These are phyloP conservation scores for Heliamphora exappendiculata DNA, from an alignment of 148 eudicot species.

Conservation along the genomic window DNA sequence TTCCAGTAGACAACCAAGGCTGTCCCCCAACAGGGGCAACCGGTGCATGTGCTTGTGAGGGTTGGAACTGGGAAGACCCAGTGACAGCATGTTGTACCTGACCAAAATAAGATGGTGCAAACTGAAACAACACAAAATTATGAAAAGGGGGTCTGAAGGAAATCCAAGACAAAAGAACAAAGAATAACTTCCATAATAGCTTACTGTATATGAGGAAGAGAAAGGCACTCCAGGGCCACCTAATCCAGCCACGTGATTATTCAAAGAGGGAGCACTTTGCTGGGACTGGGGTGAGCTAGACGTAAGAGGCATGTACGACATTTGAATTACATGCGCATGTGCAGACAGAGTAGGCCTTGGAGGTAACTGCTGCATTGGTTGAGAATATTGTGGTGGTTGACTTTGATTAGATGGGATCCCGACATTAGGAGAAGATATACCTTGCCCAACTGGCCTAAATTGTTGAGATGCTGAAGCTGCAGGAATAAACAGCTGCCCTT, in stretches of 20 bases:
- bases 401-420: conserved; percentile 40
- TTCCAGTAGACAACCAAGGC: conserved; percentile 66
- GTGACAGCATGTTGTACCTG: conserved; percentile 28
- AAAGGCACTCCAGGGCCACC: conserved; percentile 59
- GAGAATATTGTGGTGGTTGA: conserved; percentile 62
- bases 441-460: conserved; percentile 55
- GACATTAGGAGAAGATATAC: conserved; percentile 27
- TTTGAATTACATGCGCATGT: conserved; percentile 39
- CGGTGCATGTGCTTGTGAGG: conserved; percentile 48
- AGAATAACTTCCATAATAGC: conserved; percentile 11
- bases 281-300: conserved; percentile 46
- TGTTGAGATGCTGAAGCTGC: conserved; percentile 42
- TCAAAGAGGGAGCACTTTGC: conserved; percentile 31
- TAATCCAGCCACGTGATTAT: conserved; percentile 37
- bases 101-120: conserved; percentile 28
- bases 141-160: neutral
- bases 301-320: conserved; percentile 58
- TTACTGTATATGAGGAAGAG: conserved; percentile 71
- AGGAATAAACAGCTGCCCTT: conserved; percentile 54
- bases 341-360: conserved; percentile 57
- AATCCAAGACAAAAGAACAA: conserved; percentile 5
- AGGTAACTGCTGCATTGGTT: conserved; percentile 71
- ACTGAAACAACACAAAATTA: conserved; percentile 16
- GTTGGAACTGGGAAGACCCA: conserved; percentile 51
- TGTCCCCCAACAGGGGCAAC: conserved; percentile 48